These are phyloP conservation scores for Penicillium sp. DNA, from an alignment of 2,329 filamentous ascomycete genomes.

Conservation along the genomic window DNA sequence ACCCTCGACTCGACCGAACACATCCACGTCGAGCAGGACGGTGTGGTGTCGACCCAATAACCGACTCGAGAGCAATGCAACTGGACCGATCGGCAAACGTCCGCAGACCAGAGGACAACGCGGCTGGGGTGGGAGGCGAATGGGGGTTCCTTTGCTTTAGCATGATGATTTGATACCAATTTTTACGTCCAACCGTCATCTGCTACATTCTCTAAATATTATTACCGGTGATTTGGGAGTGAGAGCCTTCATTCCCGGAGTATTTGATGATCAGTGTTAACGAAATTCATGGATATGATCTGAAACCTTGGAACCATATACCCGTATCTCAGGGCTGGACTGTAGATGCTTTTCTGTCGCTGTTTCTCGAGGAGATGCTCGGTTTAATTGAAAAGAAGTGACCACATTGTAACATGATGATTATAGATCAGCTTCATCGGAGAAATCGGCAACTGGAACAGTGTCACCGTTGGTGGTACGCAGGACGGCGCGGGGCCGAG, in stretches of 20 bases:
- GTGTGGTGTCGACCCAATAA: slow-evolving; percentile 70
- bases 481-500: slow-evolving; percentile 5
- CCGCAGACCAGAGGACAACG: background rate
- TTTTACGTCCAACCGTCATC: slow-evolving; percentile 11
- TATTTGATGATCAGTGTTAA: background rate
- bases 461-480: background rate
- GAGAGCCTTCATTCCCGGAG: background rate
- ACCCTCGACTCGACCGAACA: slow-evolving; percentile 68
- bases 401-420: background rate
- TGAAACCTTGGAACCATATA: background rate
- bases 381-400: background rate
- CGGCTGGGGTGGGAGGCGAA: background rate
- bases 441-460: background rate
- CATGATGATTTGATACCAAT: slow-evolving; percentile 20
- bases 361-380: background rate
- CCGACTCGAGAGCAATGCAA: slow-evolving; percentile 7
- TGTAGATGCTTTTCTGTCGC: background rate
- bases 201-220: slow-evolving; percentile 13
- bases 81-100: background rate
- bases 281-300: background rate
- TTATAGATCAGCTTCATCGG: background rate
- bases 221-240: background rate
- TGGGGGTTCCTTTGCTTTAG: slow-evolving; percentile 14
- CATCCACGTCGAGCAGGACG: slow-evolving; percentile 76
- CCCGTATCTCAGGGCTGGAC: background rate